A percentile compares a stretch with the other conserved stretches of the same genome.
These are phyloP conservation scores for Cyanodermella asteris DNA, from an alignment of 2,329 filamentous ascomycete genomes.

Conservation along the genomic window DNA sequence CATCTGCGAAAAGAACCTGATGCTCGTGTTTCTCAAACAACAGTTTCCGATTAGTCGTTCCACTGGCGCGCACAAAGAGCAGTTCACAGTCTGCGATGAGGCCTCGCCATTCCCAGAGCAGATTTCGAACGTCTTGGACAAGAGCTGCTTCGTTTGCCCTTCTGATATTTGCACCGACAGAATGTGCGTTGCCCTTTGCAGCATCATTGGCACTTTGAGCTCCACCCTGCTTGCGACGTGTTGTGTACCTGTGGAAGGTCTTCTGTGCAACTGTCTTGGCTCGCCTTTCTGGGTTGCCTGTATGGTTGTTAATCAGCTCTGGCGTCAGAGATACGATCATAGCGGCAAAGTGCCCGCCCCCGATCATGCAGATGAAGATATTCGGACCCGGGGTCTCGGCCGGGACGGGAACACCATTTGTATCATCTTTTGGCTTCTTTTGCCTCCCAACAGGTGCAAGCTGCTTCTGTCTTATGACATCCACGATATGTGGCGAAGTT, in stretches of 20 bases:
- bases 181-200: constrained; percentile 83
- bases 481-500: constrained; percentile 36
- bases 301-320: constrained; percentile 46
- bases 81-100: constrained; percentile 69
- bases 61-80: constrained; percentile 75
- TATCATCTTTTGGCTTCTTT: constrained; percentile 19
- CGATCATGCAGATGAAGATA: constrained; percentile 95
- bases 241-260: constrained; percentile 95
- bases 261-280: constrained; percentile 85
- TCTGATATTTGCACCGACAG: constrained; percentile 71
- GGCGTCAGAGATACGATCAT: constrained; percentile 85
- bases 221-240: constrained; percentile 84
- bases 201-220: constrained; percentile 86
- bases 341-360: constrained; percentile 87
- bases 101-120: constrained; percentile 65
- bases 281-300: constrained; percentile 57
- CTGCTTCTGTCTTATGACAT: constrained; percentile 56
- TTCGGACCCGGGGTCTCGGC: constrained; percentile 50
- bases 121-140: constrained; percentile 61
- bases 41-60: constrained; percentile 64
- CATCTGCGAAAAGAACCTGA: constrained; percentile 59
- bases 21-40: constrained; percentile 82
- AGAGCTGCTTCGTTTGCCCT: constrained; percentile 87
- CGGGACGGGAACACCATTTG: constrained; percentile 33
- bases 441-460: constrained; percentile 35